These are phyloP conservation scores for Fusarium sp. DNA, from an alignment of 2,329 filamentous ascomycete genomes.

Conservation along the genomic window DNA sequence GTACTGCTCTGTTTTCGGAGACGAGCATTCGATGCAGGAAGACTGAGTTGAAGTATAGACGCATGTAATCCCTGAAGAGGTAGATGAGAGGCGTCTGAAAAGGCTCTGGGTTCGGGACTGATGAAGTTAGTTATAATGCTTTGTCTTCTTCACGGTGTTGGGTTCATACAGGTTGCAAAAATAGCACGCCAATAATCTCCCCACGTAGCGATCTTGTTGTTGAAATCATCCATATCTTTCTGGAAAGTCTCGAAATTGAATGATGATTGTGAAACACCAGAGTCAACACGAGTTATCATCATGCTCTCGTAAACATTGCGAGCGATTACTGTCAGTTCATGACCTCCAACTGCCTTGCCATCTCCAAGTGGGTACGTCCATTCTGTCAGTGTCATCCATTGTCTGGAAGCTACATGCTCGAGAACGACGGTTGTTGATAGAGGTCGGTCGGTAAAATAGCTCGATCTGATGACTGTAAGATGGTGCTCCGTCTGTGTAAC, in stretches of 20 bases:
- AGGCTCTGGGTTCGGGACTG: neutral
- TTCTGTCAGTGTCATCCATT: neutral
- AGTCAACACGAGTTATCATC: too few species aligned
- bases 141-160: neutral
- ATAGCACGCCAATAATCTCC: neutral
- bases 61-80: neutral
- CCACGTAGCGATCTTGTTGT: neutral
- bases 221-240: neutral
- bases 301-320: neutral
- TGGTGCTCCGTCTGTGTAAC: too few species aligned
- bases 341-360: neutral
- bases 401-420: fast-evolving
- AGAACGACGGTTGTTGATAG: fast-evolving
- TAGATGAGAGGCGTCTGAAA: neutral
- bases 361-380: neutral
- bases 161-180: neutral
- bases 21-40: neutral
- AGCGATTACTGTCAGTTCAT: neutral
- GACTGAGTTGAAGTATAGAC: neutral
- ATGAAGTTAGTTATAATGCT: neutral
- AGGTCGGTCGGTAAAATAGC: neutral
- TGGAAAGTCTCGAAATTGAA: neutral
- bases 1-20: neutral
- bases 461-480: neutral
- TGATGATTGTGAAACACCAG: fast-evolving